Conservation (phyloP, 2,329 filamentous ascomycete species). For the Phoma herbarum region DNA sequence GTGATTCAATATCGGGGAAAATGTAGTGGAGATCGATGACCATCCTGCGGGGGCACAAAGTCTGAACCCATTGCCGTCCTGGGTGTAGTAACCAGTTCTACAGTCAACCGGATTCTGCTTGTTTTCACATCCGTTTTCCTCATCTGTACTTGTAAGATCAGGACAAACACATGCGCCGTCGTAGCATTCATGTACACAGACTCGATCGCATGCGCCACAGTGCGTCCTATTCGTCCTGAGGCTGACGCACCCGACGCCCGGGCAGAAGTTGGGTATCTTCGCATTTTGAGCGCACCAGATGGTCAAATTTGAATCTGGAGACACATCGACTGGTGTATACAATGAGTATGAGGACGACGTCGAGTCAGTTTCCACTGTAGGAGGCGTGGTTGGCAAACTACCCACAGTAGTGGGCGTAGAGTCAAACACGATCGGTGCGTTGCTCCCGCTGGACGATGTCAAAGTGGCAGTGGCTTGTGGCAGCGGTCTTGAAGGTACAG, state of each 20-base stretch:
- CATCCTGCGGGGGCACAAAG: neutral
- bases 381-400: neutral
- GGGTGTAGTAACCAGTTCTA: neutral
- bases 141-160: neutral
- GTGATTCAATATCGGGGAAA: neutral
- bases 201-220: constrained; percentile 13
- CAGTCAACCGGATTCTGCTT: neutral
- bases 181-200: constrained; percentile 1
- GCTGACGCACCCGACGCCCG: constrained; percentile 7
- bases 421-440: neutral
- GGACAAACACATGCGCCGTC: constrained; percentile 4
- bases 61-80: neutral
- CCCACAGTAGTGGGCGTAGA: neutral
- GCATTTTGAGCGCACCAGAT: neutral
- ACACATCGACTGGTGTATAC: neutral
- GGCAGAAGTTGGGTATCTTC: constrained; percentile 6
- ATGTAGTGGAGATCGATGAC: neutral
- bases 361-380: neutral
- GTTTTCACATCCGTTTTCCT: neutral
- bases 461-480: neutral
- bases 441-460: neutral
- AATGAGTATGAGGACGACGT: neutral
- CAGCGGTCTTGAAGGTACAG: neutral
- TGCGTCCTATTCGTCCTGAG: constrained; percentile 4
- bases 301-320: neutral